A percentile compares a stretch with the other conserved stretches of the same genome.
phyloP scores from a whole-genome alignment of 1,284 basidiomycete genomes.

The Sanghuangporus weigelae region DNA sequence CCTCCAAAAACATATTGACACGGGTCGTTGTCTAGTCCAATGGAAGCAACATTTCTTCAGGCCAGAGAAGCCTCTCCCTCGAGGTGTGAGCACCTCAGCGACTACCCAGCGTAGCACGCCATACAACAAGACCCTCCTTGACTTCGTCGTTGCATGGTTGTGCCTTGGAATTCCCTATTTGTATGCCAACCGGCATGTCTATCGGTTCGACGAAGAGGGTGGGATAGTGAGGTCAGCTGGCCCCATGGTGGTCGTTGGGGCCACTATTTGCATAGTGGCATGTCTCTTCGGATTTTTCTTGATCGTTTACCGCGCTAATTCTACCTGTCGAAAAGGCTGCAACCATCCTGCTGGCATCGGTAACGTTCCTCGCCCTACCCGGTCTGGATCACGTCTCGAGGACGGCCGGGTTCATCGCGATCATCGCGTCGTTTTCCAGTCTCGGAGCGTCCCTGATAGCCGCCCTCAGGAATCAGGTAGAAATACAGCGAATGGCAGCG shows the following conservation, averaged over 20 bases:
- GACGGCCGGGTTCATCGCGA: constrained; percentile 57
- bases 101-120: constrained; percentile 32
- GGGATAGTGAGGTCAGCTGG: constrained; percentile 41
- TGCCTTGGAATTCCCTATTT: constrained; percentile 73
- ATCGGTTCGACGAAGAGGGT: constrained; percentile 53
- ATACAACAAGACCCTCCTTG: constrained; percentile 44
- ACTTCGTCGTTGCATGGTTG: constrained; percentile 53
- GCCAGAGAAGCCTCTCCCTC: constrained; percentile 54
- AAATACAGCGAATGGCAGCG: constrained; percentile 43
- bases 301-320: constrained; percentile 7
- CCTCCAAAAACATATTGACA: background rate
- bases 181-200: constrained; percentile 48
- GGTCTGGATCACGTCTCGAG: constrained; percentile 59
- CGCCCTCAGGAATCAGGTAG: constrained; percentile 60
- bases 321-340: constrained; percentile 48
- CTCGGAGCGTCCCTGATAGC: constrained; percentile 63
- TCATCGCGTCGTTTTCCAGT: constrained; percentile 60
- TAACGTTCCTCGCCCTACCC: constrained; percentile 71
- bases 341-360: constrained; percentile 68
- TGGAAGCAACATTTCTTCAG: constrained; percentile 71
- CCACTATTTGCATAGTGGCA: constrained; percentile 64
- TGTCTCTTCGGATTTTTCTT: constrained; percentile 20
- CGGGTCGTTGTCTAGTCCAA: constrained; percentile 36
- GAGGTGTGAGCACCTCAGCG: constrained; percentile 35
- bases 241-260: constrained; percentile 57